Conservation (phyloP, 2,329 filamentous ascomycete species). For the Cordyceps cicadae region DNA sequence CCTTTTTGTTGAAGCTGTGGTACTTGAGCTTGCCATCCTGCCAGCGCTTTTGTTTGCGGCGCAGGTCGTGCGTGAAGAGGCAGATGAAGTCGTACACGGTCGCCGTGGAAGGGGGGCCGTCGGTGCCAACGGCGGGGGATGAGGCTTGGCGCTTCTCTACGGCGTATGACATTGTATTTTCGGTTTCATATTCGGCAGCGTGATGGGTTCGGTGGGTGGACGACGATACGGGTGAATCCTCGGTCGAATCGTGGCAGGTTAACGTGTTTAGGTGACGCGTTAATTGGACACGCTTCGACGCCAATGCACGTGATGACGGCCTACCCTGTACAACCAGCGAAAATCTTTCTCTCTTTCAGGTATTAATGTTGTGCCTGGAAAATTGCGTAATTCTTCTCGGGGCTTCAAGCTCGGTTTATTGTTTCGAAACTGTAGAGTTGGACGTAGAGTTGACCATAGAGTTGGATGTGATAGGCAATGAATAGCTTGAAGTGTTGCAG, state of each 20-base stretch:
- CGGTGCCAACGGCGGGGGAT: not conserved
- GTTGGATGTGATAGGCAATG: no score
- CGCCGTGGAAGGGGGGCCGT: conserved; percentile 47
- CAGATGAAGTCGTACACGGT: conserved; percentile 75
- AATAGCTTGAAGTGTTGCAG: no score
- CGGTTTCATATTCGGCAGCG: not conserved
- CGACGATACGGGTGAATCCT: conserved; percentile 14
- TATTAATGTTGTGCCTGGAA: not conserved
- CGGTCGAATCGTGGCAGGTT: not conserved
- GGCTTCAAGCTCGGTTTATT: no score
- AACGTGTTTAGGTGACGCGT: conserved; percentile 10
- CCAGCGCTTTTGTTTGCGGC: conserved; percentile 85
- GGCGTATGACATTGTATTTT: conserved; percentile 10
- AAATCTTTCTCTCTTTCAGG: not conserved
- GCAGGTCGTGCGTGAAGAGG: conserved; percentile 78
- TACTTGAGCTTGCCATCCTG: conserved; percentile 84
- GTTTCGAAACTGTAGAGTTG: no score
- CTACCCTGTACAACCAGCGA: not conserved
- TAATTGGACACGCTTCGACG: conserved; percentile 7
- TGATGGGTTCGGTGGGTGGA: not conserved
- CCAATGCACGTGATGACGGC: conserved; percentile 10
- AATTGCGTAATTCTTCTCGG: no score
- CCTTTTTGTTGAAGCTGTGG: conserved; percentile 81
- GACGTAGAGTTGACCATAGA: no score
- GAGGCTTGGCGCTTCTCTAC: conserved; percentile 10